These are phyloP conservation scores for Hanseniaspora guilliermondii DNA, from an alignment of 805 yeast species.

Conservation along the genomic window DNA sequence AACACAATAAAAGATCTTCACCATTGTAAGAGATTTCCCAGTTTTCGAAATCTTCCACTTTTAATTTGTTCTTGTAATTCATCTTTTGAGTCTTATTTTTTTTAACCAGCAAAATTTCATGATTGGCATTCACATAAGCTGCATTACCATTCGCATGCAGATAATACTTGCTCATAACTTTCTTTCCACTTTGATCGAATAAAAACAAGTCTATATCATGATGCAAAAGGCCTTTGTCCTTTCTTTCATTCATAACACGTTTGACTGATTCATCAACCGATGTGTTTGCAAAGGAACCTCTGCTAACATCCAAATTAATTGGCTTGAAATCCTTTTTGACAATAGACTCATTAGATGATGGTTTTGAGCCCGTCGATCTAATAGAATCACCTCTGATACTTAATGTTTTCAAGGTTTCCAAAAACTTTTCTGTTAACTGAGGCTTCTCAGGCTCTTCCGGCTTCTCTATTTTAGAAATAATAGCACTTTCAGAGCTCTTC, in stretches of 20 bases:
- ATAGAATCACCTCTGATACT: background rate
- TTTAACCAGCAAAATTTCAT: background rate
- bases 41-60: background rate
- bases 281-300: background rate
- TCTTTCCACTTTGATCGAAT: background rate
- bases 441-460: constrained; percentile 2
- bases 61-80: background rate
- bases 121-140: background rate
- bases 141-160: background rate
- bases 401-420: background rate
- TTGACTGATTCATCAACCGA: background rate
- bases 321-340: background rate
- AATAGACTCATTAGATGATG: constrained; percentile 14
- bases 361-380: background rate
- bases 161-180: background rate
- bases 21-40: constrained; percentile 4
- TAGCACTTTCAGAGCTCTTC: background rate
- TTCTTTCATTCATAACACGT: background rate
- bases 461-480: background rate
- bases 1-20: constrained; percentile 1
- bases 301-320: background rate
- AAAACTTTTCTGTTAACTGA: background rate
- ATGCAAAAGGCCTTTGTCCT: background rate
- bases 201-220: constrained; percentile 16
- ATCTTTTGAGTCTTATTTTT: background rate